Evolutionary conservation across 306 rosid genomes (phyloP), one percentile per base, ranked within the genome.

Genomic region (Quillaja saponaria): DNA sequence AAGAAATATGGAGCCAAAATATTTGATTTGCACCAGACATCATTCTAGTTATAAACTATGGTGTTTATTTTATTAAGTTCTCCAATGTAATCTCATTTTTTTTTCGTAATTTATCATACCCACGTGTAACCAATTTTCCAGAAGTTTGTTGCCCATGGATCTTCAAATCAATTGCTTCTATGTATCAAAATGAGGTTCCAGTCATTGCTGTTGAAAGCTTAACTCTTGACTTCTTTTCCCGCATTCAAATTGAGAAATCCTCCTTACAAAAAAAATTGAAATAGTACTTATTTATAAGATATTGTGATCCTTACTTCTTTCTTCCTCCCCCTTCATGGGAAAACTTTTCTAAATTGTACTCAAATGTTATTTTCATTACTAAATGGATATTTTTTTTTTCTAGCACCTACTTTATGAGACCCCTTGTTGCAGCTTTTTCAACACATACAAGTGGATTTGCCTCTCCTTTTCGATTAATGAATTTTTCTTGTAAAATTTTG

Each of bases 71-170:
- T 50, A 0, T 14, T 21, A 7, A 5, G 49, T 50, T 60, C 39
- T 49, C 11, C 7, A 8, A 17, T 37, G 21, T 16, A 1, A 5
- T 25, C 46, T 17, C 41, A 25, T 40, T 49, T 7, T 4, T 7
- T 35, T 34, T 31, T 7, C 7, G 49, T 56, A 5, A 16, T 5
- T 21, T 58, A 18, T 28, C 10, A 13, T 25, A 37, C 44, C 11
- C 44, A 67, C 46, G 35, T 49, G 35, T 38, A 38, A 49, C 17
- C 41, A 25, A 10, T 33, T 58, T 37, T 59, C 15, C 40, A 41
- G 55, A 33, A 21, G 49, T 58, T 67, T 39, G 28, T 58, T 19
- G 13, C 34, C 25, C 11, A 18, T 40, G 33, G 12, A 38, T 58
- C 13, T 16, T 47, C 50, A 15, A 58, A 20, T n/a, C n/a, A 50